Base-by-base conservation (phyloP, 768 basidiomycete species). In the Amanita thiersii region DNA sequence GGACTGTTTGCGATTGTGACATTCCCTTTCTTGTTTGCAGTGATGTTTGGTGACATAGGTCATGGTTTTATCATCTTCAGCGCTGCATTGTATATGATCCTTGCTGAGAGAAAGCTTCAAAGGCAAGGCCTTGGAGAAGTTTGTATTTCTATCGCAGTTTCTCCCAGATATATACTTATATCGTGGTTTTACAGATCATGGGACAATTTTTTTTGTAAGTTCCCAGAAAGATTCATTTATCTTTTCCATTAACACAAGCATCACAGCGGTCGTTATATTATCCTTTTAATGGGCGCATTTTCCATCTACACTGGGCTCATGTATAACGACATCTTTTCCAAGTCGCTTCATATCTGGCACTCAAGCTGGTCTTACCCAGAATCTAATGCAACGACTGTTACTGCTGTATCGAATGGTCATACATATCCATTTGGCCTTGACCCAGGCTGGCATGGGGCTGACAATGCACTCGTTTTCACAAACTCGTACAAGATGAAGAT, bases 401-500 rank as follows among this genome's bases (percentile, higher is more conserved):
- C 52, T 9, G 88, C 72, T 10, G 52, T 69, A 2, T 52, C 73
- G 19, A 87, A 72, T 37, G 86, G 85, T 2, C 68, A 70, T 48
- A 70, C 75, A n/a, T 98, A 99, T 66, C 79, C 86, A 2, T 91
- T 99, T 50, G 96, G 96, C 50, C 58, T 99, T 48, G 96, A 99
- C 59, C 92, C 92, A 39, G 81, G 67, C 37, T 99, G 96, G 96
- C 92, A 96, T 56, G 89, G 82, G 14, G 75, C 93, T 4, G 87
- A 89, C 50, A 99, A 99, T 56, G 71, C 70, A 1, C 72, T 99
- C 45, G 81, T 96, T 31, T 99, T 98, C 63, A 86, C 85, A 39
- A 99, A 99, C 64, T 97, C 93, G 28, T 94, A 94, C 70, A 99
- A 98, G 80, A 99, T 99, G 96, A 98, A 99, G 69, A 91, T 98